Evolutionary conservation across 179 eudicot species (phyloP), one percentile per base, ranked within the genome.

Genomic region (Drosera spatulata): DNA sequence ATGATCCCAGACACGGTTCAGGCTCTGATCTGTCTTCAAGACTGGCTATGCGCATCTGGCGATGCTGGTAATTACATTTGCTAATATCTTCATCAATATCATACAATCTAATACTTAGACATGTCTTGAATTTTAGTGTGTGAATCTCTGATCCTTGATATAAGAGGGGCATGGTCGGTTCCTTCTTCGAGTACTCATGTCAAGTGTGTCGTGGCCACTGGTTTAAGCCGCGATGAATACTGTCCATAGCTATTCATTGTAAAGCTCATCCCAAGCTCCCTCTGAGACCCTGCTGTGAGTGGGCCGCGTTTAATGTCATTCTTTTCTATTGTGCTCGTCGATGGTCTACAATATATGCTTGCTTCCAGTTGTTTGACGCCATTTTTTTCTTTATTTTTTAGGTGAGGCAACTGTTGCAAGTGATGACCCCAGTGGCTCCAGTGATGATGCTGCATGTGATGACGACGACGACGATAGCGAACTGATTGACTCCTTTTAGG

Each of bases 401-500:
- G 79, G 58, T 65, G 79, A 74, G 43, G 58, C 41, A 66, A 66
- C 56, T 65, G 47, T 55, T 47, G 56, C 61, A 51, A 71, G 55
- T 11, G 79, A 74, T 58, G 76, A 69, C 62, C 66, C 61, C 39
- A 63, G 73, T 65, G 75, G 74, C 49, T 73, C 78, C 11, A 74
- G 82, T 63, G 82, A 78, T 47, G 79, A 71, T 71, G 69, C 50
- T 39, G 82, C 73, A 39, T 71, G 61, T 54, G 79, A 78, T 57
- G 75, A 77, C 41, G 79, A 78, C 33, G 79, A 71, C 15, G 79
- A 66, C 48, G 79, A 71, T 50, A 78, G 79, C 66, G 73, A 71
- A 51, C 82, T 74, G 53, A 74, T 74, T 65, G 79, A 78, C 64
- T 78, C 74, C 50, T 71, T 74, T 62, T 74, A 78, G 79, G 82